A percentile compares a stretch with the other conserved stretches of the same genome.
phyloP scores from a whole-genome alignment of 345 rosid species.

The Citrus cavaleriei region DNA sequence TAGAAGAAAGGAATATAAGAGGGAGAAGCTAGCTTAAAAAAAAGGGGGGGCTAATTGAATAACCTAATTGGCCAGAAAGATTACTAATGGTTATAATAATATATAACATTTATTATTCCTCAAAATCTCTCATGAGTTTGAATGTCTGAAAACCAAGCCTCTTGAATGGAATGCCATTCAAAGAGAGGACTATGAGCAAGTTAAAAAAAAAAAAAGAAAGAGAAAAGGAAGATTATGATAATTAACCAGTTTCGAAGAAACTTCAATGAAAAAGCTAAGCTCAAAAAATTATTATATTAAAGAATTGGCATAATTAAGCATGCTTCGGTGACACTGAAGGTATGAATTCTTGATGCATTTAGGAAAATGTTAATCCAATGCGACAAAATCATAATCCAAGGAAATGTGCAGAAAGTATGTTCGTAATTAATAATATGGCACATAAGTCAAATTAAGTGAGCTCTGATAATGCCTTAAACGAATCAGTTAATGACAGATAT shows the following conservation, averaged over 20 bases:
- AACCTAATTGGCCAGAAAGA: neutral
- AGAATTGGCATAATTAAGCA: neutral
- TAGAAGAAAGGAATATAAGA: constrained; percentile 17
- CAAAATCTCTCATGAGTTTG: constrained; percentile 15
- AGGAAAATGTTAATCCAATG: neutral
- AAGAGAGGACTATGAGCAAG: constrained; percentile 10
- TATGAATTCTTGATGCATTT: neutral
- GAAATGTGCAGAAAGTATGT: no score
- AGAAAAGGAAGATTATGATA: neutral
- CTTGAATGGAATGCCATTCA: constrained; percentile 14
- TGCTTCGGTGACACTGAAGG: constrained; percentile 1
- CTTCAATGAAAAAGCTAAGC: neutral
- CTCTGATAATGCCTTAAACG: neutral
- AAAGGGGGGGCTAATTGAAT: neutral
- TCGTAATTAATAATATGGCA: neutral
- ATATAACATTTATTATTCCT: neutral
- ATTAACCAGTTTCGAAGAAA: neutral
- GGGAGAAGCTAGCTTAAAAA: neutral
- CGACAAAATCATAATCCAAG: neutral
- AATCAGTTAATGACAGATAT: neutral
- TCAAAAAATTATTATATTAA: neutral
- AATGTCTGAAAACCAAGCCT: constrained; percentile 28
- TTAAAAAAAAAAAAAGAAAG: neutral
- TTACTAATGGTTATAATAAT: neutral
- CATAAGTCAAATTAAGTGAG: neutral